Evolutionary conservation across 2,329 filamentous ascomycete species (phyloP), one percentile per base, ranked within the genome.

Genomic region (Pochonia chlamydosporia): DNA sequence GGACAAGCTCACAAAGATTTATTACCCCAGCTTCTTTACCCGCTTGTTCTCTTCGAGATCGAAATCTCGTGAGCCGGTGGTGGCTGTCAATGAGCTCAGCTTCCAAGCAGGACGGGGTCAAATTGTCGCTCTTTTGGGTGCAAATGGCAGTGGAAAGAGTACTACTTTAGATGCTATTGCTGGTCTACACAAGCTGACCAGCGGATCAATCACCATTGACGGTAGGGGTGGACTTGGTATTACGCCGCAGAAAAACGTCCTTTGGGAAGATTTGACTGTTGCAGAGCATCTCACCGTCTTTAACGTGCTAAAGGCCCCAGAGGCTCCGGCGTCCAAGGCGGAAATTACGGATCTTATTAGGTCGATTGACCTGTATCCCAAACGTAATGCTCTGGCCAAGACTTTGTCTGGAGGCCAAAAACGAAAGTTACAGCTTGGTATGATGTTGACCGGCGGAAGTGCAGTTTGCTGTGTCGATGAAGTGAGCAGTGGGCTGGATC

Each of bases 391-490:
- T 0, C 73, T 76, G 50, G 80, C 89, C 1, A 84, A 82, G 59
- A 95, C 89, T 0, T 72, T 96, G 0, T 95, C 89, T 3, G 91
- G 91, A 8, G 91, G 91, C 0, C 91, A 96, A 64, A 96, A 95
- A 69, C 76, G 91, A 44, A 96, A 96, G 64, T 74, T 96, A 7
- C 91, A 96, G 64, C 74, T 96, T 3, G 90, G 89, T 5, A 92
- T 96, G 82, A 96, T 96, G 89, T 82, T 96, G 56, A 95, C 89
- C 3, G 91, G 92, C 52, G 90, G 89, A 11, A 92, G 87, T 52
- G 82, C 82, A 21, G 84, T 96, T 0, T 96, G 91, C 67, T 93
- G 89, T 58, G 82, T 96, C 5, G 91, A 96, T 56, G 92, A 96
- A 65, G 89, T 96, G 13, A 91, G 86, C 33, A 90, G 85, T 50